Evolutionary conservation across 1,139 yeast species (phyloP), one percentile per base, ranked within the genome.

Genomic region (Yamadazyma blattariae): DNA sequence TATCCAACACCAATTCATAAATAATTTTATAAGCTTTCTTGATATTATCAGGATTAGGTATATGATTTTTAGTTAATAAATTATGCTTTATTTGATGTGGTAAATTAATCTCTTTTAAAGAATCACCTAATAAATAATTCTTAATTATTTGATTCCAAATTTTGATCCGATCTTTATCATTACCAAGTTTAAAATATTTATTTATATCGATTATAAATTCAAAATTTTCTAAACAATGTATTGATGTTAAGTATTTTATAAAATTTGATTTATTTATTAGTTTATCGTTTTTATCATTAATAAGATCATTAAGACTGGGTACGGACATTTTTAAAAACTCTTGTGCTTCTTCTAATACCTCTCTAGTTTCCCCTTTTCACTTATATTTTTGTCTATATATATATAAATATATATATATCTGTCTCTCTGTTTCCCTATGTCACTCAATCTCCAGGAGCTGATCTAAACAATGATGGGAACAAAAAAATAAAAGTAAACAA

Each of bases 191-290:
- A 27, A 52, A 40, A 30, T 51, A 59, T 13, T 45, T 41, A 40
- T 60, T 58, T 25, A 64, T 48, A 33, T 61, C 65, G 28, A 57
- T 37, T 11, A 65, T 46, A 35, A 62, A 65, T 43, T 64, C 67
- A 32, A 57, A 53, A 46, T 65, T 65, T 39, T 66, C 72, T 29
- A 58, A 45, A 45, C 71, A 64, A 42, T 65, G 71, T 20, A 56
- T 54, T 22, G 49, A 40, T 23, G 47, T 37, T 29, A 66, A 54
- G 39, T 51, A 66, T 33, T 48, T 48, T 19, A 54, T 37, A 38
- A 66, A 66, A 29, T 54, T 51, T 10, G 39, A 33, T 22, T 45
- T 41, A 35, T 49, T 55, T 38, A 52, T 57, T 2, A 40, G 39
- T 6, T 52, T 52, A 7, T 52, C 52, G 10, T 37, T 38, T 22